phyloP scores from a whole-genome alignment of 2,329 filamentous ascomycete species.

The Aspergillus nomiae region DNA sequence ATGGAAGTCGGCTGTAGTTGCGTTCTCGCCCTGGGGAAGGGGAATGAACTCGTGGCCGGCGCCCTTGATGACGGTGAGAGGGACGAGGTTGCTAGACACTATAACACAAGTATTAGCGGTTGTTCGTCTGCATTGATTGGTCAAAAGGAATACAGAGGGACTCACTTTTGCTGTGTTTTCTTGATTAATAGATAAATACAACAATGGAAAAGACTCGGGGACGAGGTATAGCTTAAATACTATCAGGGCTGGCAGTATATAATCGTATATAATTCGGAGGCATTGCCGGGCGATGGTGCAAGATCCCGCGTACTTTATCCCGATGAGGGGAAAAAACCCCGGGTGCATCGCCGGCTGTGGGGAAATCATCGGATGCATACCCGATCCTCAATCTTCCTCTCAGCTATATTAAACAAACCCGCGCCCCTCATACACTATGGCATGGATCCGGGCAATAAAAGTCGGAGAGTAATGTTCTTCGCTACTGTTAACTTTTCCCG shows the following conservation, averaged over 20 bases:
- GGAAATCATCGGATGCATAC: neutral
- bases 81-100: constrained; percentile 25
- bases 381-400: neutral
- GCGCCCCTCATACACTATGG: neutral
- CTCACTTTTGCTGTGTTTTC: neutral
- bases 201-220: neutral
- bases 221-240: neutral
- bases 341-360: neutral
- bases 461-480: too few species aligned
- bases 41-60: constrained; percentile 28
- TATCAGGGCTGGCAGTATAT: neutral
- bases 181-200: neutral
- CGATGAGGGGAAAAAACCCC: neutral
- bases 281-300: neutral
- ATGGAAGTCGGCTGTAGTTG: constrained; percentile 29
- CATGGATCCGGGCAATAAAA: too few species aligned
- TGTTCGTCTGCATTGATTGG: neutral
- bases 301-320: neutral
- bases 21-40: constrained; percentile 25
- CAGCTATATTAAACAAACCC: neutral
- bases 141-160: neutral
- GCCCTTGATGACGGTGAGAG: constrained; percentile 27
- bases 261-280: neutral
- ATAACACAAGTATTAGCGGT: neutral
- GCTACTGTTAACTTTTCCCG: too few species aligned